Conservation (phyloP, 1,139 yeast species). For the Suhomyces anneliseae region DNA sequence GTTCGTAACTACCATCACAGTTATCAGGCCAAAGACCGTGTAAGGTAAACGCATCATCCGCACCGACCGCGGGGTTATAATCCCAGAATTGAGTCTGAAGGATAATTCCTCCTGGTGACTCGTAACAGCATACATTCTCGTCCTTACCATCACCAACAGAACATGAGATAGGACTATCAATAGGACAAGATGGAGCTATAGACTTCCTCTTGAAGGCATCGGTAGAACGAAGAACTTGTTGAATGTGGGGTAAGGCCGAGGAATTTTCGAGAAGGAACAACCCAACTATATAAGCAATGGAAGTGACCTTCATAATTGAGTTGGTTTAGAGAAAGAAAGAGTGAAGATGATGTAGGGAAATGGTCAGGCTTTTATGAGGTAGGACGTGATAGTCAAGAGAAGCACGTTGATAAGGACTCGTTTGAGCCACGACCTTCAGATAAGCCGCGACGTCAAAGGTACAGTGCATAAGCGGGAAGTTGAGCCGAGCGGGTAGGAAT, state of each 20-base stretch:
- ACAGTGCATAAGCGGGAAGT: not conserved
- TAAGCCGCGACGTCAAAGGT: not conserved
- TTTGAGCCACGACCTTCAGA: not conserved
- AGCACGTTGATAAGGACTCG: slow-evolving; percentile 3
- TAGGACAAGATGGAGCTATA: slow-evolving; percentile 49
- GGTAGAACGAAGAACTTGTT: slow-evolving; percentile 1
- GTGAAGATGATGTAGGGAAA: not conserved
- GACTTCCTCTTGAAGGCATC: not conserved
- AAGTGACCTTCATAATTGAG: not conserved
- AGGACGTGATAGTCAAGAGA: not conserved
- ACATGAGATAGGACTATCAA: slow-evolving; percentile 45
- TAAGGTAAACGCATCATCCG: slow-evolving; percentile 69
- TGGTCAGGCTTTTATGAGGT: not conserved
- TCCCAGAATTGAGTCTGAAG: slow-evolving; percentile 95
- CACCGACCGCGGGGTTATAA: slow-evolving; percentile 76
- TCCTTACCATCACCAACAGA: slow-evolving; percentile 48
- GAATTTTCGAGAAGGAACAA: not conserved
- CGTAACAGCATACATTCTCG: slow-evolving; percentile 75
- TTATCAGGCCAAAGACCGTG: slow-evolving; percentile 88
- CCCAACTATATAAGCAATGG: slow-evolving; percentile 1
- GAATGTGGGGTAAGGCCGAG: slow-evolving; percentile 7
- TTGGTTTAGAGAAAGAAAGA: not conserved
- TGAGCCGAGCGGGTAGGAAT: not conserved
- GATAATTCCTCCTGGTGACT: slow-evolving; percentile 82
- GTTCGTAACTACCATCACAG: slow-evolving; percentile 70